These are phyloP conservation scores for Talaromyces wortmannii DNA, from an alignment of 495 filamentous ascomycete genomes.

Conservation along the genomic window DNA sequence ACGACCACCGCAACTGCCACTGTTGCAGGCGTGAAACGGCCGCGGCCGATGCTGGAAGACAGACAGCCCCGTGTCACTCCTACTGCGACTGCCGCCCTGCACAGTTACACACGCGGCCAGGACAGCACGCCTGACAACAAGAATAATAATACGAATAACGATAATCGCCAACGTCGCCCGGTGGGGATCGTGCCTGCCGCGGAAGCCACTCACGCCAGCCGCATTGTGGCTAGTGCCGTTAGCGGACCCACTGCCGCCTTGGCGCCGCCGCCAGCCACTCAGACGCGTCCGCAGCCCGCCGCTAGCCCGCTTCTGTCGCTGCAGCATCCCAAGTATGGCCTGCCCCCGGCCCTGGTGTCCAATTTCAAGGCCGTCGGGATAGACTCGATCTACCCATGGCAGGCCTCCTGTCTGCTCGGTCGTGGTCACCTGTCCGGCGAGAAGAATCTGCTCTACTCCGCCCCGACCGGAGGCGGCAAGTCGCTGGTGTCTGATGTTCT, in stretches of 20 bases:
- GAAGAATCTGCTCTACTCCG: slow-evolving; percentile 71
- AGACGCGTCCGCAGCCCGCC: neutral
- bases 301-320: slow-evolving; percentile 49
- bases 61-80: too few relatives aligned
- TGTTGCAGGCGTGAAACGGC: too few relatives aligned
- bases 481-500: slow-evolving; percentile 71
- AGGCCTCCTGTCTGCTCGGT: slow-evolving; percentile 68
- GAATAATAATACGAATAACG: neutral
- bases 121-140: neutral
- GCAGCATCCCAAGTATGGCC: slow-evolving; percentile 56
- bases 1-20: neutral
- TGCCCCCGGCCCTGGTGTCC: slow-evolving; percentile 51
- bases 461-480: slow-evolving; percentile 81
- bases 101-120: neutral
- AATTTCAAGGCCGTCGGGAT: slow-evolving; percentile 64
- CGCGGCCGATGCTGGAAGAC: too few relatives aligned
- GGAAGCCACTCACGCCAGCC: slow-evolving; percentile 8
- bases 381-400: slow-evolving; percentile 71
- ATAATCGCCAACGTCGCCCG: slow-evolving; percentile 8
- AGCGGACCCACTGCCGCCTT: neutral
- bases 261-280: neutral
- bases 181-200: slow-evolving; percentile 18
- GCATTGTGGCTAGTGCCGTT: neutral
- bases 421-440: slow-evolving; percentile 59
- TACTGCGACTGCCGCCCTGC: neutral